Percentiles rank a stretch among this genome's conserved stretches.
Evolutionary conservation across 495 filamentous ascomycete genomes (phyloP).

Genomic region (Penicillium canariense): DNA sequence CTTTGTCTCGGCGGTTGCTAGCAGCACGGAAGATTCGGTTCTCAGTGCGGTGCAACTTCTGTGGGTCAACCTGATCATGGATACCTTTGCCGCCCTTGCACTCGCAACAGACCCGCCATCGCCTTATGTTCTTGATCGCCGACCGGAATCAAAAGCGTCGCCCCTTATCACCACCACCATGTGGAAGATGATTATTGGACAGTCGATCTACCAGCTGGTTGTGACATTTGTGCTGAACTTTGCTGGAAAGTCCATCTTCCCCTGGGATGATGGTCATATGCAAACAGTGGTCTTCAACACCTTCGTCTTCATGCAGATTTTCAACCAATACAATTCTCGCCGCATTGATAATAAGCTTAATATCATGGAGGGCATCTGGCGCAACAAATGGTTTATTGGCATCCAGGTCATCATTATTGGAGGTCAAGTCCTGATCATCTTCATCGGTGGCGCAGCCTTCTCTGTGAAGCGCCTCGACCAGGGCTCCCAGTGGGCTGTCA

Average conservation of each 20-base stretch:
- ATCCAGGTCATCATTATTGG: constrained; percentile 83
- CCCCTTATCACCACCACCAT: constrained; percentile 76
- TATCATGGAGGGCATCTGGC: constrained; percentile 78
- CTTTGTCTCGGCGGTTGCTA: constrained; percentile 75
- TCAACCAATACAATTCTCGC: constrained; percentile 77
- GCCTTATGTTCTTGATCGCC: constrained; percentile 64
- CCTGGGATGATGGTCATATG: constrained; percentile 48
- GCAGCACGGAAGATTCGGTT: constrained; percentile 62
- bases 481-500: constrained; percentile 71
- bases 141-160: constrained; percentile 73
- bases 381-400: constrained; percentile 77
- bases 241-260: constrained; percentile 61
- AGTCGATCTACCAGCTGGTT: constrained; percentile 78
- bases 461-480: constrained; percentile 55
- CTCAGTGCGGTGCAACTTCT: constrained; percentile 83
- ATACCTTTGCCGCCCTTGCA: constrained; percentile 93
- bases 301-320: constrained; percentile 94
- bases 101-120: constrained; percentile 82
- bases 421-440: constrained; percentile 76
- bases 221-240: constrained; percentile 79
- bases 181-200: constrained; percentile 95
- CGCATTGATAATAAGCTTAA: constrained; percentile 89
- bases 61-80: constrained; percentile 94
- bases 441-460: constrained; percentile 72
- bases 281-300: constrained; percentile 83